A percentile compares a stretch with the other conserved stretches of the same genome.
Conservation (phyloP, 495 filamentous ascomycete species). For the Aspergillus sparsus region DNA sequence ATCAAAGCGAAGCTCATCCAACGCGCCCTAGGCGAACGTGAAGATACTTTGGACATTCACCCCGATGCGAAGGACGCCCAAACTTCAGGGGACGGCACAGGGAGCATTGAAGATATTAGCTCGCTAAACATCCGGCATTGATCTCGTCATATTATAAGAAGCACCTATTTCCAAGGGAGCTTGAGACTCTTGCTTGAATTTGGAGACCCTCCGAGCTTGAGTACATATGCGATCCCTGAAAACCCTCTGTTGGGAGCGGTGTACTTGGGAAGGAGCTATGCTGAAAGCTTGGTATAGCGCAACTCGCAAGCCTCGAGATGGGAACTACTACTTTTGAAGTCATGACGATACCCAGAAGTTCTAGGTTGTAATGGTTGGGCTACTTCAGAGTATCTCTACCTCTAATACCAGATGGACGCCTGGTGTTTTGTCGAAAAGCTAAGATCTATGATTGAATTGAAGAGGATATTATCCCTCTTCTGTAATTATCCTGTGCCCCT, state of each 20-base stretch:
- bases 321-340: background rate
- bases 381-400: too few species aligned
- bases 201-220: slow-evolving; percentile 9
- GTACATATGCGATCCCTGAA: background rate
- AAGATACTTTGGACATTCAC: slow-evolving; percentile 31
- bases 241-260: too few species aligned
- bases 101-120: slow-evolving; percentile 59
- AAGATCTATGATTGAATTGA: too few species aligned
- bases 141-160: slow-evolving; percentile 14
- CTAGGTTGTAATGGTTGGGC: background rate
- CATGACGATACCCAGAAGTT: background rate
- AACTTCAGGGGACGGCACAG: slow-evolving; percentile 44
- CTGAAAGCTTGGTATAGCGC: too few species aligned
- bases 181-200: background rate
- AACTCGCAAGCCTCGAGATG: too few species aligned
- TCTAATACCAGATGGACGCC: too few species aligned
- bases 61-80: slow-evolving; percentile 30
- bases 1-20: slow-evolving; percentile 83
- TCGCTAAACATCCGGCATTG: slow-evolving; percentile 49
- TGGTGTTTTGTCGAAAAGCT: too few species aligned
- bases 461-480: too few species aligned
- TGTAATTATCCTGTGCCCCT: too few species aligned
- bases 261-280: too few species aligned
- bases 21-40: slow-evolving; percentile 62
- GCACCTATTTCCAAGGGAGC: background rate